phyloP scores from a whole-genome alignment of 2,329 filamentous ascomycete species.

The Cephalotrichum gorgonifer region DNA sequence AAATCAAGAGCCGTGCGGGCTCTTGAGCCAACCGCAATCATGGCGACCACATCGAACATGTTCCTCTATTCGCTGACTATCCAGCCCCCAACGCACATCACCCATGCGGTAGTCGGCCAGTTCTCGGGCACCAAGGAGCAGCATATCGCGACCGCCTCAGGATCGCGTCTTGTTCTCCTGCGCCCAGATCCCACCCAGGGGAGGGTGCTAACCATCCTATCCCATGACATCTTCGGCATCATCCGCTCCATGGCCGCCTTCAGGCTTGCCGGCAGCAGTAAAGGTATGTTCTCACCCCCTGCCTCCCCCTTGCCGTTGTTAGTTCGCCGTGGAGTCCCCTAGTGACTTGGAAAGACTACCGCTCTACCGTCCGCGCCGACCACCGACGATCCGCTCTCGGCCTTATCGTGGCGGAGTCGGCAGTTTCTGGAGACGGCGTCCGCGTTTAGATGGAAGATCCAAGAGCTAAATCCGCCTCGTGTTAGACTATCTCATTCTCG shows the following conservation, averaged over 20 bases:
- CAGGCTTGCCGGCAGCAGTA: conserved; percentile 82
- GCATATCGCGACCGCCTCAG: conserved; percentile 89
- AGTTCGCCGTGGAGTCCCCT: conserved; percentile 39
- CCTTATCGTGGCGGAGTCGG: neutral
- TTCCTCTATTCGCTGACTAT: conserved; percentile 97
- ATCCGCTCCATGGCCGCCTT: conserved; percentile 84
- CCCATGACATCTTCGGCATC: conserved; percentile 94
- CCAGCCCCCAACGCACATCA: conserved; percentile 81
- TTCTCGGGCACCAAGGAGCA: conserved; percentile 96
- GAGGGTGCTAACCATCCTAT: conserved; percentile 75
- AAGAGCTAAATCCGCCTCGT: conserved; percentile 15
- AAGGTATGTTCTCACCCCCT: conserved; percentile 58
- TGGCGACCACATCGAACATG: conserved; percentile 98
- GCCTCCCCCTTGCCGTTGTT: neutral
- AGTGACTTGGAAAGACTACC: conserved; percentile 41
- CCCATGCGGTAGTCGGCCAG: conserved; percentile 85
- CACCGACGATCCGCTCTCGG: neutral
- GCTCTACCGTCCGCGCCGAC: neutral
- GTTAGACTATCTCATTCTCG: conserved; percentile 90
- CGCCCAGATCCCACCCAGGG: conserved; percentile 77
- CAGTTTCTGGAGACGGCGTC: neutral
- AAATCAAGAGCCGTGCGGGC: conserved; percentile 4
- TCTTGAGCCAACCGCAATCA: conserved; percentile 34
- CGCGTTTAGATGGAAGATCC: conserved; percentile 4
- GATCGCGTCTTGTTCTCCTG: conserved; percentile 79